Percentiles rank a stretch among this genome's conserved stretches.
Evolutionary conservation across 73 alveolate species (phyloP).

Genomic region (Paramecium pentaurelia): DNA sequence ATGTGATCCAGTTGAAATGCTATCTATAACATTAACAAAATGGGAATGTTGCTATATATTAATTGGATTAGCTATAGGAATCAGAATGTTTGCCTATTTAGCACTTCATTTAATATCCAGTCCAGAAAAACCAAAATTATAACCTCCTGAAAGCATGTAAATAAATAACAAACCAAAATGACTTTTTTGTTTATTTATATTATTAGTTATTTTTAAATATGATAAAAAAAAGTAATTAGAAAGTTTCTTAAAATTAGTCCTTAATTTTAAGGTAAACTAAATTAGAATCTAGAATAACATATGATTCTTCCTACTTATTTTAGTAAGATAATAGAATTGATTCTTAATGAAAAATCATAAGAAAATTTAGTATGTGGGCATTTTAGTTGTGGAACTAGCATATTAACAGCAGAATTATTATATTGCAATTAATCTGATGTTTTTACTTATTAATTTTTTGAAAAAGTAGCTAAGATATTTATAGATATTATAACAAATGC

Average conservation of each 20-base stretch:
- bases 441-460: too few species aligned
- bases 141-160: background rate
- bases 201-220: background rate
- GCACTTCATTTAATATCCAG: conserved; percentile 44
- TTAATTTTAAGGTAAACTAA: background rate
- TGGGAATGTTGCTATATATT: conserved; percentile 46
- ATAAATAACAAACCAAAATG: background rate
- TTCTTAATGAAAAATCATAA: too few species aligned
- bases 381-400: too few species aligned
- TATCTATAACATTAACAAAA: conserved; percentile 36
- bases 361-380: too few species aligned
- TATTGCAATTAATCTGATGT: too few species aligned
- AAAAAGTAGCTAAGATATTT: too few species aligned
- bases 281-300: conserved; percentile 41
- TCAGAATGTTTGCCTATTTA: conserved; percentile 53
- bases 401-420: too few species aligned
- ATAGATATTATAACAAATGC: too few species aligned
- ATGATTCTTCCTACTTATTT: background rate
- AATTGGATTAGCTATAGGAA: conserved; percentile 49
- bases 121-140: conserved; percentile 60
- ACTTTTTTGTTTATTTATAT: background rate
- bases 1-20: conserved; percentile 40
- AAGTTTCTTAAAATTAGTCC: background rate
- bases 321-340: too few species aligned
- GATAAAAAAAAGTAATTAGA: background rate